phyloP scores from a whole-genome alignment of 2,329 filamentous ascomycete species.

The Aschersonia sp. region DNA sequence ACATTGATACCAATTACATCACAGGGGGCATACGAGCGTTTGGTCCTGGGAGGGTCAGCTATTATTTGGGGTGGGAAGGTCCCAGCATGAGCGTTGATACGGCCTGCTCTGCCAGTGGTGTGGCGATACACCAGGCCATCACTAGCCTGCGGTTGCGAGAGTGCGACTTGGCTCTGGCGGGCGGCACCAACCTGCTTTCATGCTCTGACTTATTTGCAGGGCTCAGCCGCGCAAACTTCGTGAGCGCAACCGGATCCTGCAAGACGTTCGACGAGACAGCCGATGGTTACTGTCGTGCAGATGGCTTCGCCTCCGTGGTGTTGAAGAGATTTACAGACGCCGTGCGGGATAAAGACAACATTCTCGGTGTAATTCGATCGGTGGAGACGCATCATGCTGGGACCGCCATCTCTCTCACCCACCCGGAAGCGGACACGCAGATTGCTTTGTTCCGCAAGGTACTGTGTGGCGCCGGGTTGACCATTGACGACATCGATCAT shows the following conservation, averaged over 20 bases:
- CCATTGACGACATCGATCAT: constrained; percentile 63
- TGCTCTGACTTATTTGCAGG: constrained; percentile 52
- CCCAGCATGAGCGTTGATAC: constrained; percentile 1
- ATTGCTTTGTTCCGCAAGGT: constrained; percentile 55
- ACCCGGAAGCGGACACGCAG: constrained; percentile 64
- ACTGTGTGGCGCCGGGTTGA: constrained; percentile 55
- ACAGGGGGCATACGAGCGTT: constrained; percentile 3
- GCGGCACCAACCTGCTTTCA: constrained; percentile 49
- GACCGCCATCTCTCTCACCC: constrained; percentile 67
- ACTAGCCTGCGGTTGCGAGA: constrained; percentile 19
- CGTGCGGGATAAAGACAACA: constrained; percentile 59
- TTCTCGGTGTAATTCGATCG: constrained; percentile 58
- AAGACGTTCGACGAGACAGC: constrained; percentile 22
- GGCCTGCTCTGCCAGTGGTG: constrained; percentile 1
- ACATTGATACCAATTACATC: constrained; percentile 1
- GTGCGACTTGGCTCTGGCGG: constrained; percentile 49
- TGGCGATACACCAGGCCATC: not conserved
- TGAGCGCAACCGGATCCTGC: constrained; percentile 19
- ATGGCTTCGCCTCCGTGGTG: constrained; percentile 59
- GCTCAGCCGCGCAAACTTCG: constrained; percentile 50
- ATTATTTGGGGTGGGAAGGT: constrained; percentile 1
- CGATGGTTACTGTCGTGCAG: constrained; percentile 71
- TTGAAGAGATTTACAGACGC: constrained; percentile 68
- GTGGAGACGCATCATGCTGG: constrained; percentile 70
- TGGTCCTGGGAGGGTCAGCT: constrained; percentile 1